Conservation (phyloP, 2,329 filamentous ascomycete genomes). For the Bipolaris oryzae region DNA sequence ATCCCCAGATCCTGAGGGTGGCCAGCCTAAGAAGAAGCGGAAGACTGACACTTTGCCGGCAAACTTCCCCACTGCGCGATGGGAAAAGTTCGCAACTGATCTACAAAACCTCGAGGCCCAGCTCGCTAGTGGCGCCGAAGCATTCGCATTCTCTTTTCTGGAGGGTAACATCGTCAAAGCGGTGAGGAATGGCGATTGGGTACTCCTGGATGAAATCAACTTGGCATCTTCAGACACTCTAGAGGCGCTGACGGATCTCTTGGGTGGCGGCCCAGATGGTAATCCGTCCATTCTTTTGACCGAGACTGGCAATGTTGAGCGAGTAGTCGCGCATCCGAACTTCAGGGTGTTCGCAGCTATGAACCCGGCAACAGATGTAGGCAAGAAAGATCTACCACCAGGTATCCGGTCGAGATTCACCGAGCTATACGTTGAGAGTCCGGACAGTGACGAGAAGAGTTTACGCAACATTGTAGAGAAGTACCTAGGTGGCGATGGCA, state of each 20-base stretch:
- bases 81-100: conserved; percentile 78
- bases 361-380: conserved; percentile 97
- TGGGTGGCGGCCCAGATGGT: conserved; percentile 73
- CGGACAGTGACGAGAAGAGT: conserved; percentile 85
- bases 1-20: conserved; percentile 51
- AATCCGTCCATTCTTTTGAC: conserved; percentile 85
- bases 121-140: conserved; percentile 71
- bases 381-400: conserved; percentile 90
- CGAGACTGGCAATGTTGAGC: conserved; percentile 91
- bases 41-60: conserved; percentile 62
- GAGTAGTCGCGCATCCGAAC: conserved; percentile 85
- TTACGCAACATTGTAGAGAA: conserved; percentile 85
- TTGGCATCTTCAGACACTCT: conserved; percentile 92
- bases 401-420: conserved; percentile 92
- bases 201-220: conserved; percentile 96
- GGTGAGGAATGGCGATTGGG: conserved; percentile 95
- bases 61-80: conserved; percentile 67
- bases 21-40: conserved; percentile 75
- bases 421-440: conserved; percentile 90
- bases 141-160: conserved; percentile 92
- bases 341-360: conserved; percentile 98
- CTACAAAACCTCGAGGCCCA: conserved; percentile 82
- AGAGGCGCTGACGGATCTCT: conserved; percentile 87
- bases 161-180: conserved; percentile 97
- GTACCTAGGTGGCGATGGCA: conserved; percentile 74